These are phyloP conservation scores for Lumnitzera racemosa DNA, from an alignment of 345 rosid genomes.

Conservation along the genomic window DNA sequence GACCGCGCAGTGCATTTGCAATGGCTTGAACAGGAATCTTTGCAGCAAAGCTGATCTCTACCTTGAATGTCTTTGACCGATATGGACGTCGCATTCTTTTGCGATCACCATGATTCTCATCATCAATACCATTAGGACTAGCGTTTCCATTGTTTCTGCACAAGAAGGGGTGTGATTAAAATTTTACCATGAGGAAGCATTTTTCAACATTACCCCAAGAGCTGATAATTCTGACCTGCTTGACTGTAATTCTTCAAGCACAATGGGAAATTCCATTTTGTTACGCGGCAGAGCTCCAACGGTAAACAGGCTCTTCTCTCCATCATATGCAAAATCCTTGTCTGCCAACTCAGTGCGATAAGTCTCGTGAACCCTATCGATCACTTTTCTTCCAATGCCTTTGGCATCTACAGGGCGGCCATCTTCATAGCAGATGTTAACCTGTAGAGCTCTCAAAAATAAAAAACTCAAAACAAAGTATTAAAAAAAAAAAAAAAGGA, in stretches of 20 bases:
- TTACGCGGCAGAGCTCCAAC: constrained; percentile 70
- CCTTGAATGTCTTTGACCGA: constrained; percentile 51
- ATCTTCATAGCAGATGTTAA: constrained; percentile 65
- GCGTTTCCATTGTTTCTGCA: constrained; percentile 47
- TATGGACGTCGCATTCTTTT: constrained; percentile 63
- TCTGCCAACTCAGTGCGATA: constrained; percentile 44
- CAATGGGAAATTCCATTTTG: constrained; percentile 66
- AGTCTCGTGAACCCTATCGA: constrained; percentile 66
- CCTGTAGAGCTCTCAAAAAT: constrained; percentile 26
- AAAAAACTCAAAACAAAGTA: background rate
- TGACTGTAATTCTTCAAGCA: constrained; percentile 61
- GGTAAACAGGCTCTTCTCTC: constrained; percentile 77
- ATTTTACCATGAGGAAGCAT: no score
- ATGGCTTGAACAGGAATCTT: constrained; percentile 84
- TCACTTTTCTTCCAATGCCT: constrained; percentile 62
- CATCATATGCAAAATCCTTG: constrained; percentile 87
- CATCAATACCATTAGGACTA: constrained; percentile 36
- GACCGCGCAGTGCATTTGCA: constrained; percentile 70
- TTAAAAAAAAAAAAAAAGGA: no score
- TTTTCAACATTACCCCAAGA: no score
- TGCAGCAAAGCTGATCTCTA: constrained; percentile 65
- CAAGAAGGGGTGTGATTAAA: background rate
- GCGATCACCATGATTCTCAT: constrained; percentile 40
- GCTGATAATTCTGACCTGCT: constrained; percentile 31
- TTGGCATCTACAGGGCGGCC: constrained; percentile 73